These are phyloP conservation scores for Pythium periplocum DNA, from an alignment of 352 stramenopile genomes.

Conservation along the genomic window DNA sequence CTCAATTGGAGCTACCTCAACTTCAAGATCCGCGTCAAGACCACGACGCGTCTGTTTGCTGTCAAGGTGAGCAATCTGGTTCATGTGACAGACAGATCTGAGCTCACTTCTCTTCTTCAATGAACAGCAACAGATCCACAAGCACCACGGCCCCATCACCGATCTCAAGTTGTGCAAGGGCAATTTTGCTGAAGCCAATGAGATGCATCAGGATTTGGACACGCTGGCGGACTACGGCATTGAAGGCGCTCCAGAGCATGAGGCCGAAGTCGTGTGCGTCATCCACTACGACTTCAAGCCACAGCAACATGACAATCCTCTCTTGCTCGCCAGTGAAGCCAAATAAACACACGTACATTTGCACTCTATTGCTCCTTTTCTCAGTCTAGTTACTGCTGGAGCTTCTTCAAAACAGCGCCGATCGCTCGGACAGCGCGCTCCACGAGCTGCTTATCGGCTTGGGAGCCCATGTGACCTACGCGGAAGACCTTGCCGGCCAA, in stretches of 20 bases:
- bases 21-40: slow-evolving; percentile 47
- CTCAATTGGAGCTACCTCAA: slow-evolving; percentile 67
- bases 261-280: slow-evolving; percentile 38
- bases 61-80: slow-evolving; percentile 20
- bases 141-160: slow-evolving; percentile 40
- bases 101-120: too few species aligned
- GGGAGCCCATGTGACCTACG: slow-evolving; percentile 50
- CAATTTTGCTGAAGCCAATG: slow-evolving; percentile 49
- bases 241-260: slow-evolving; percentile 30
- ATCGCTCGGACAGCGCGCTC: slow-evolving; percentile 28
- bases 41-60: slow-evolving; percentile 41
- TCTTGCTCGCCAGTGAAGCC: slow-evolving; percentile 40
- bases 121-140: slow-evolving; percentile 33
- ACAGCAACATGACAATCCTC: slow-evolving; percentile 51
- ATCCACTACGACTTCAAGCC: slow-evolving; percentile 69
- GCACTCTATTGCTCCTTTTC: too few species aligned
- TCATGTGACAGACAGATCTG: too few species aligned
- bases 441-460: slow-evolving; percentile 33
- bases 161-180: slow-evolving; percentile 57
- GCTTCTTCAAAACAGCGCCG: slow-evolving; percentile 22
- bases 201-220: slow-evolving; percentile 43
- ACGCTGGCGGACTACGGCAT: slow-evolving; percentile 46
- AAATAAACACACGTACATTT: slow-evolving; percentile 18
- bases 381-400: background rate
- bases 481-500: slow-evolving; percentile 41